Conservation (phyloP, 352 stramenopile genomes). For the Nothophytophthora sp. region DNA sequence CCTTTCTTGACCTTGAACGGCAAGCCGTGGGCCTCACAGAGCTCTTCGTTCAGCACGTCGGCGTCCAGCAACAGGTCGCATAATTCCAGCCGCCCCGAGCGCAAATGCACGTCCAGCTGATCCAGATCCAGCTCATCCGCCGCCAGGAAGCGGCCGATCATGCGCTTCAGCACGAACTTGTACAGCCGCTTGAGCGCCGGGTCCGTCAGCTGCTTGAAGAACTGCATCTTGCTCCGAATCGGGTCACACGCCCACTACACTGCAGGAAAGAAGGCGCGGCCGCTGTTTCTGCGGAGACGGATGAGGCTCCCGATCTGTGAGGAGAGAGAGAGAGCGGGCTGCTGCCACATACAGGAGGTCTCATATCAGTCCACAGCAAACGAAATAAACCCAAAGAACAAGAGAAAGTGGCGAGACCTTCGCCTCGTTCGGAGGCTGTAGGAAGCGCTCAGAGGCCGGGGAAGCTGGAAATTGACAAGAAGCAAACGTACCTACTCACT, state of each 20-base stretch:
- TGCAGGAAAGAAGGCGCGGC: no score
- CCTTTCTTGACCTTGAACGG: constrained; percentile 88
- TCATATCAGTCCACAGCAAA: no score
- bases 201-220: constrained; percentile 89
- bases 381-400: no score
- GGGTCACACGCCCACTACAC: no score
- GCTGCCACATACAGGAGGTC: no score
- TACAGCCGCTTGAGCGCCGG: constrained; percentile 90
- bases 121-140: constrained; percentile 85
- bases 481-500: constrained; percentile 8
- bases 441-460: background rate
- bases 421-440: constrained; percentile 1
- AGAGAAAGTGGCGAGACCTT: no score
- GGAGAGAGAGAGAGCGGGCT: no score
- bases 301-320: no score
- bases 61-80: constrained; percentile 83
- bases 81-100: constrained; percentile 73
- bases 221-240: constrained; percentile 83
- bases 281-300: no score
- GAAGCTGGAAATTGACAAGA: background rate
- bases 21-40: constrained; percentile 65
- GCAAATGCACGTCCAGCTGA: constrained; percentile 85
- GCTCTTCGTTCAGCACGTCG: constrained; percentile 76
- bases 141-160: constrained; percentile 86
- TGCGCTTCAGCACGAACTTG: constrained; percentile 91